Percentiles rank a stretch among this genome's conserved stretches.
These are phyloP conservation scores for Yarrowia deformans DNA, from an alignment of 805 yeast species.

Conservation along the genomic window DNA sequence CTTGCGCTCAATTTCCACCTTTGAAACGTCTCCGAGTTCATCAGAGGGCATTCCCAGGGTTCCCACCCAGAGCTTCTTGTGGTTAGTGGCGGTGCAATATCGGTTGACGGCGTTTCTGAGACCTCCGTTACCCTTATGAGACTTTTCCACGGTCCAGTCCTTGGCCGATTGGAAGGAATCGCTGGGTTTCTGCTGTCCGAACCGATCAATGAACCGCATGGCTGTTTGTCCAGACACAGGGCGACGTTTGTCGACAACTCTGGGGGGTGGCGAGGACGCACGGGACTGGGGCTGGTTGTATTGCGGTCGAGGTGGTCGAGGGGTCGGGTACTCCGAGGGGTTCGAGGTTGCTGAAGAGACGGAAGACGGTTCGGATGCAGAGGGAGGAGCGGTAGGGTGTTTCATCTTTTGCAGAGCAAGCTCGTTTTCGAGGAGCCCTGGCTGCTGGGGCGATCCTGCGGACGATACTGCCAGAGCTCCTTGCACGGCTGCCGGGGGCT, in stretches of 20 bases:
- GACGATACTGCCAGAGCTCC: background rate
- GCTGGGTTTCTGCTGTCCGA: slow-evolving; percentile 33
- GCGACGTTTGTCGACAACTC: slow-evolving; percentile 13
- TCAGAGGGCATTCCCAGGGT: slow-evolving; percentile 92
- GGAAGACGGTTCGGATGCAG: slow-evolving; percentile 16
- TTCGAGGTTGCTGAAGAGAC: slow-evolving; percentile 3
- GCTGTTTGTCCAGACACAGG: slow-evolving; percentile 30
- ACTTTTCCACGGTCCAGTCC: slow-evolving; percentile 71
- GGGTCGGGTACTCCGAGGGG: slow-evolving; percentile 21
- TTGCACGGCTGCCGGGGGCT: slow-evolving; percentile 6
- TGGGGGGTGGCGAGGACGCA: slow-evolving; percentile 26
- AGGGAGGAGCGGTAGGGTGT: slow-evolving; percentile 7
- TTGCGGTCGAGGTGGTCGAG: slow-evolving; percentile 7
- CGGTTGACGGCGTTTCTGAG: slow-evolving; percentile 80
- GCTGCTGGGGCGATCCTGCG: slow-evolving; percentile 18
- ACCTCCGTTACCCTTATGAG: slow-evolving; percentile 84
- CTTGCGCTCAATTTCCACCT: slow-evolving; percentile 59
- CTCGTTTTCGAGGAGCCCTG: slow-evolving; percentile 31
- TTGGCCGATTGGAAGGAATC: slow-evolving; percentile 61
- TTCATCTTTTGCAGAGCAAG: slow-evolving; percentile 13
- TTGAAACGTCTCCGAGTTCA: slow-evolving; percentile 66
- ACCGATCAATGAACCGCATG: slow-evolving; percentile 32
- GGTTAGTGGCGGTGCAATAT: slow-evolving; percentile 54
- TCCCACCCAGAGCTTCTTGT: slow-evolving; percentile 78
- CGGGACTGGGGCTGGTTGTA: slow-evolving; percentile 36